phyloP scores from a whole-genome alignment of 495 filamentous ascomycete genomes.

The Thermochaetoides thermophila region DNA sequence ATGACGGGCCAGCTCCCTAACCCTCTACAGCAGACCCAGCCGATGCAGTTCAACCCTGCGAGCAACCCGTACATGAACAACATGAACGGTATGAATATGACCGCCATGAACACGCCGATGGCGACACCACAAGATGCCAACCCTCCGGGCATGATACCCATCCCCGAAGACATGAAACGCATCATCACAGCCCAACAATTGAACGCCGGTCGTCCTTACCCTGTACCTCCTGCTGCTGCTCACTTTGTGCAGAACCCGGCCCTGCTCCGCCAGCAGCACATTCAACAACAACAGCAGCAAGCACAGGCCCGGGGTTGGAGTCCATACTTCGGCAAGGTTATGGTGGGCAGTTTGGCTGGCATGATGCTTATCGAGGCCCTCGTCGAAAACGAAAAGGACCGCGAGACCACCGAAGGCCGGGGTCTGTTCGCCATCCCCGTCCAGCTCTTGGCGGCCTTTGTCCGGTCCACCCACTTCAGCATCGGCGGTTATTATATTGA shows the following conservation, averaged over 20 bases:
- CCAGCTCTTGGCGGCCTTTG: conserved; percentile 31
- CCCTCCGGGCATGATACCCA: conserved; percentile 56
- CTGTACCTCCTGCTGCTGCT: conserved; percentile 26
- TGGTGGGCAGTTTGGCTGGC: conserved; percentile 83
- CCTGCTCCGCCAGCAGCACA: conserved; percentile 32
- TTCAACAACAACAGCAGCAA: conserved; percentile 27
- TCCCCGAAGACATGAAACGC: conserved; percentile 63
- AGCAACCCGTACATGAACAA: conserved; percentile 14
- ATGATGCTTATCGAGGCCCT: conserved; percentile 81
- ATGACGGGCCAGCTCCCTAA: conserved; percentile 33
- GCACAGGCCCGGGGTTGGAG: conserved; percentile 28
- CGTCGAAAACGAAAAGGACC: conserved; percentile 38
- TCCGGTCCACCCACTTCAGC: conserved; percentile 25
- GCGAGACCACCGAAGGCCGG: conserved; percentile 44
- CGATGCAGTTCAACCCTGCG: conserved; percentile 34
- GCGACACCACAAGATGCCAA: conserved; percentile 17
- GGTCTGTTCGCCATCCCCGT: conserved; percentile 58
- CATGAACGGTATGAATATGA: no score
- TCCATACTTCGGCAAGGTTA: conserved; percentile 53
- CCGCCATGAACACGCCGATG: conserved; percentile 18
- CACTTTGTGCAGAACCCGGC: conserved; percentile 20
- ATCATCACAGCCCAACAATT: conserved; percentile 38
- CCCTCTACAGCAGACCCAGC: conserved; percentile 31
- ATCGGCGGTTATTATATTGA: conserved; percentile 33
- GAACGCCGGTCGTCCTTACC: conserved; percentile 28